These are phyloP conservation scores for Pseudogymnoascus sp. DNA, from an alignment of 2,329 filamentous ascomycete genomes.

Conservation along the genomic window DNA sequence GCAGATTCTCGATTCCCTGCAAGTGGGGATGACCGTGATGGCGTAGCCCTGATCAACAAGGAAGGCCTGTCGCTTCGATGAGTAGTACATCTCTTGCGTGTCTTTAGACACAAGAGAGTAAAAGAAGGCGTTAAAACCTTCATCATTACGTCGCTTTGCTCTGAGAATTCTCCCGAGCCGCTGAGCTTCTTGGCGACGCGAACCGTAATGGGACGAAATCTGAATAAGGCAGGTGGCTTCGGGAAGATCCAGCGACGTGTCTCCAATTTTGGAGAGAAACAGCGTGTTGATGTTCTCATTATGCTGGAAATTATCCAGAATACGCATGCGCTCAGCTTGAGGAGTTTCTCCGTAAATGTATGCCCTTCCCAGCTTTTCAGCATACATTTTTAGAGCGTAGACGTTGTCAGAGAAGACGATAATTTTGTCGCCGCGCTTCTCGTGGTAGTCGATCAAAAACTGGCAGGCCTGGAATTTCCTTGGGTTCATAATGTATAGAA, in stretches of 20 bases:
- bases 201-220: constrained; percentile 95
- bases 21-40: constrained; percentile 96
- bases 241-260: constrained; percentile 93
- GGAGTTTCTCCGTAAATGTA: constrained; percentile 88
- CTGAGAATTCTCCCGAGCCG: constrained; percentile 86
- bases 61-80: constrained; percentile 92
- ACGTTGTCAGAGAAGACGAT: constrained; percentile 99
- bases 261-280: constrained; percentile 94
- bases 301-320: constrained; percentile 91
- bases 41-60: constrained; percentile 96
- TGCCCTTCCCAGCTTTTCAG: constrained; percentile 73
- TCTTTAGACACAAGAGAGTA: constrained; percentile 97
- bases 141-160: constrained; percentile 92
- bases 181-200: constrained; percentile 92
- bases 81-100: constrained; percentile 97
- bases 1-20: constrained; percentile 80
- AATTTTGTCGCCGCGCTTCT: constrained; percentile 89
- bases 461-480: constrained; percentile 95
- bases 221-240: constrained; percentile 96
- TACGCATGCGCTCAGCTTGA: constrained; percentile 76
- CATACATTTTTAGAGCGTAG: constrained; percentile 82
- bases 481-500: constrained; percentile 96
- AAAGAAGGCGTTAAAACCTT: constrained; percentile 98
- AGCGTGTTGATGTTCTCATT: constrained; percentile 86
- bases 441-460: constrained; percentile 97